Base-by-base conservation (phyloP, 805 yeast species). In the Ogataea zsoltii region DNA sequence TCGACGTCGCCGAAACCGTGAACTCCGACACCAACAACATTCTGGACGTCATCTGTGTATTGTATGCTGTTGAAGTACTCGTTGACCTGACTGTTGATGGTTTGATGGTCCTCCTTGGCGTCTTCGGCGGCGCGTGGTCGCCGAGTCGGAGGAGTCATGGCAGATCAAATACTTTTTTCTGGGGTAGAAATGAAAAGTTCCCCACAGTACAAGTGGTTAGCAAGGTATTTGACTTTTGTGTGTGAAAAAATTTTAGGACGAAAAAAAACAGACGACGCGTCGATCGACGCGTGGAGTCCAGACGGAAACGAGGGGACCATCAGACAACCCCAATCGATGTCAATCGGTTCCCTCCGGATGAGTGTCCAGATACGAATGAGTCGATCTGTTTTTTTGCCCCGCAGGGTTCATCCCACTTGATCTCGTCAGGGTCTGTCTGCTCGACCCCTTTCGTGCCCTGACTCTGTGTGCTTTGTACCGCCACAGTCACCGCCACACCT, bases 41-140 rank as follows among this genome's bases (percentile, higher is more conserved):
- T 17, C 19, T 44, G 48, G n/a, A 43, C 54, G 15, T 48, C 59
- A 9, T 58, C 62, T 14, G 57, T 33, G 36, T 57, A 60, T 17
- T 56, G 51, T 16, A 61, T 58, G 35, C 49, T 50, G 13, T 60
- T 58, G 30, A 62, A 55, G 38, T 60, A 61, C 38, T 62, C 62
- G 18, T 49, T 56, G 15, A 62, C 66, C 44, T 62, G 63, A 7
- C 47, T 50, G 33, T 60, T 59, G 23, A 61, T 46, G 3, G 59
- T 31, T 33, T 56, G 61, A 17, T 61, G 65, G 44, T 61, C 66
- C 19, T 53, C 51, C 13, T 50, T 56, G 12, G 49, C 38, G 3
- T 50, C 55, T 11, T 44, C 50, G 7, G 41, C 44, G 3, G 35
- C 41, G 15, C 31, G 45, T 41, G 32, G 4, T 26, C 42, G 31